Evolutionary conservation across 768 basidiomycete species (phyloP).

Genomic region (Serendipita sp.): DNA sequence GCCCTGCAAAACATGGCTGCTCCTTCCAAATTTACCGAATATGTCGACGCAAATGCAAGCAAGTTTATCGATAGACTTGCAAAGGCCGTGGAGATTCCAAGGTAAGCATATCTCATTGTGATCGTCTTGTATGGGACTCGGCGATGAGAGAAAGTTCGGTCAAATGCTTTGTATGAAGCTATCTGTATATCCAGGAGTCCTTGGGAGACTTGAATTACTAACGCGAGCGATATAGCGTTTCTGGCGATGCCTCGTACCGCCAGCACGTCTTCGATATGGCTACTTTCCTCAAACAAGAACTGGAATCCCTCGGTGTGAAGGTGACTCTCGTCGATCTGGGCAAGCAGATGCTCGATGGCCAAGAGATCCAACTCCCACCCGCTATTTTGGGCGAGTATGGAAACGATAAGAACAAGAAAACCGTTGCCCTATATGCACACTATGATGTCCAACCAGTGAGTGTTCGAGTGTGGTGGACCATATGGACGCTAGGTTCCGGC

Average conservation of each 20-base stretch:
- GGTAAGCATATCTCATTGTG: constrained; percentile 25
- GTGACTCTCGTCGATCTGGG: constrained; percentile 66
- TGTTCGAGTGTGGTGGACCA: constrained; percentile 2
- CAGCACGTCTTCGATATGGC: constrained; percentile 76
- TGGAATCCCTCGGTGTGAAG: constrained; percentile 61
- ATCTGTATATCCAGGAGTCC: not conserved
- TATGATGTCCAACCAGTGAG: constrained; percentile 87
- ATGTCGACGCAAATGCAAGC: constrained; percentile 53
- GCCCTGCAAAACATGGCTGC: constrained; percentile 14
- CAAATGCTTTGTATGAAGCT: not conserved
- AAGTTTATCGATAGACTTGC: constrained; percentile 63
- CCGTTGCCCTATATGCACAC: constrained; percentile 83
- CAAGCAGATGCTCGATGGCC: constrained; percentile 51
- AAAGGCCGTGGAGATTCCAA: constrained; percentile 72
- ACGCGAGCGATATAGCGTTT: constrained; percentile 30
- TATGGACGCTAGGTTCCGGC: not conserved
- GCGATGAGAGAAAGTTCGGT: no score
- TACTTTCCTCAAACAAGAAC: constrained; percentile 56
- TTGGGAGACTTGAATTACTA: not conserved
- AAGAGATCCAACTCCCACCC: constrained; percentile 61
- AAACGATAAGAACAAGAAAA: constrained; percentile 78
- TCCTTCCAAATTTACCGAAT: constrained; percentile 23
- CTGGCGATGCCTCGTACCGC: constrained; percentile 53
- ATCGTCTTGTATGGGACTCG: constrained; percentile 3
- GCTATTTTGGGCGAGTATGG: constrained; percentile 64